phyloP scores from a whole-genome alignment of 2,329 filamentous ascomycete genomes.

The Cytospora chrysosperma region DNA sequence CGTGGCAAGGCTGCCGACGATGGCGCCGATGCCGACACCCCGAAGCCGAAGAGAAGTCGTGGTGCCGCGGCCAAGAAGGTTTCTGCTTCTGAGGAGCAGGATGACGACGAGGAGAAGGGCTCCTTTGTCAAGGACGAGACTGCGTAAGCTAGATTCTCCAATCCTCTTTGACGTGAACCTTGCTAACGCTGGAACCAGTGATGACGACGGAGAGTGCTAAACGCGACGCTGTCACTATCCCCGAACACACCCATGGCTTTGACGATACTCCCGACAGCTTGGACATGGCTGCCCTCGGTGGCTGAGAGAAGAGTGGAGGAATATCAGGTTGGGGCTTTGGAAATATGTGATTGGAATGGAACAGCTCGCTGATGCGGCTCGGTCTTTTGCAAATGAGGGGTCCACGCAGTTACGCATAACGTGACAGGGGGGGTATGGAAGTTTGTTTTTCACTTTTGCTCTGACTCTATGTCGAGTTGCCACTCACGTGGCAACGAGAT shows the following conservation, averaged over 20 bases:
- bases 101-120: constrained; percentile 5
- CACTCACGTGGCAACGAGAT: not conserved
- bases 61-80: not conserved
- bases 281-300: constrained; percentile 13
- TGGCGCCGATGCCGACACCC: not conserved
- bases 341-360: not conserved
- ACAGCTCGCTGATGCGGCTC: not conserved
- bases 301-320: not conserved
- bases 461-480: not conserved
- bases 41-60: constrained; percentile 7
- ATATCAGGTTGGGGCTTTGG: constrained; percentile 5
- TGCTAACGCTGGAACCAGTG: not conserved
- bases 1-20: not conserved
- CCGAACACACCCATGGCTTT: not conserved
- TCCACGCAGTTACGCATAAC: not conserved
- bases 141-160: constrained; percentile 4
- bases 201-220: constrained; percentile 20
- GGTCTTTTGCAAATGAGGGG: not conserved
- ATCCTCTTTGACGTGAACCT: too few species aligned
- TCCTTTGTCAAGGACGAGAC: constrained; percentile 11
- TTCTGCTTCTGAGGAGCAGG: not conserved
- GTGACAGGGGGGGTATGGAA: not conserved
- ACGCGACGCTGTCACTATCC: not conserved
- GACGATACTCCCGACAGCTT: not conserved
- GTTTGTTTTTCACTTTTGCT: not conserved